Evolutionary conservation across 78 protist genomes (phyloP), one percentile per base, ranked within the genome.

Genomic region (Chrysochromulina tobinii): DNA sequence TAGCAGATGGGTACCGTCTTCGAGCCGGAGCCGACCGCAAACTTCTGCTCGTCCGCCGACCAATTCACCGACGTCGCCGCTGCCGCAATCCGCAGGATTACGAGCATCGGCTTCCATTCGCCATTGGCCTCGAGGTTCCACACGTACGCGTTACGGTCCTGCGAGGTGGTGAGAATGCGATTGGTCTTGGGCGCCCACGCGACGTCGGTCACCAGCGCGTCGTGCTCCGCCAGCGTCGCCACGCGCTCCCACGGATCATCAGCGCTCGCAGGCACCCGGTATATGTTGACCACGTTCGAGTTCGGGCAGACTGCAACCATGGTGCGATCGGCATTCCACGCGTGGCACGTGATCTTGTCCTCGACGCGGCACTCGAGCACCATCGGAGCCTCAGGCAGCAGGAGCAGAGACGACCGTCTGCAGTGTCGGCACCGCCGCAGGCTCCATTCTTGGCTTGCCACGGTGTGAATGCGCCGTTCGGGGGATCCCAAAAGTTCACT

Each of bases 141-240:
- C 67, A 98, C 99, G 93, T 98, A 98, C n/a, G 99, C 99, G 86
- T 97, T 98, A 48, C 99, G 95, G 85, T 98, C 99, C 89, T 97
- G 98, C 51, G 97, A 92, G 77, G 97, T 94, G 3, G 98, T 77
- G 48, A 98, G 95, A 79, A 98, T 97, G 73, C 95, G 91, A 95
- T 98, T 94, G 69, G 97, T 89, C 89, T 91, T 67, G 61, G 95
- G 96, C 11, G 97, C 97, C 98, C 98, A 98, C 81, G 97, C 99
- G 64, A 98, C 94, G 50, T 90, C 75, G 6, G 98, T 97, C n/a
- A 98, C 96, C 23, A 93, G 91, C 87, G 94, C 96, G 69, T 96
- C 97, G 91, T 98, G 99, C 97, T 97, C 89, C 17, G 38, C 7
- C 64, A 73, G 87, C 53, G 55, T 38, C 18, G 17, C 4, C 87